Percentiles rank a stretch among this genome's conserved stretches.
Conservation (phyloP, 2,329 filamentous ascomycete species). For the Paecilomyces dactylethromorphus region DNA sequence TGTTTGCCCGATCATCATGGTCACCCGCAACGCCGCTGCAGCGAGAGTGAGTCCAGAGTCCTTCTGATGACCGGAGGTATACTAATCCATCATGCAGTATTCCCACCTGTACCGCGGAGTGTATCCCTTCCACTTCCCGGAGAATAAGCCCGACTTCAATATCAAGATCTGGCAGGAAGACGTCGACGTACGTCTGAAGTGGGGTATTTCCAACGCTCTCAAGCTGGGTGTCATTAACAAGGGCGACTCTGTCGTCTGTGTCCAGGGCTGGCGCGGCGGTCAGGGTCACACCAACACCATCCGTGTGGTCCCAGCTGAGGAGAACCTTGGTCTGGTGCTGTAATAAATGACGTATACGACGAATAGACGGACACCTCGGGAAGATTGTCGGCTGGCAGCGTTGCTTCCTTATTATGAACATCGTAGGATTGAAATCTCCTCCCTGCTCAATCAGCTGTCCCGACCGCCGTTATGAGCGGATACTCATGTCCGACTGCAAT, state of each 20-base stretch:
- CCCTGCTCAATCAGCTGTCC: background rate
- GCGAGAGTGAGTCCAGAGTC: slow-evolving; percentile 53
- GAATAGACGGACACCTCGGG: background rate
- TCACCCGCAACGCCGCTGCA: slow-evolving; percentile 77
- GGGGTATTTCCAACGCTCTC: slow-evolving; percentile 84
- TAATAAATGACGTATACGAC: slow-evolving; percentile 19
- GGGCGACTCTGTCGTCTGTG: slow-evolving; percentile 63
- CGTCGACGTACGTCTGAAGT: slow-evolving; percentile 94
- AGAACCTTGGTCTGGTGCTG: slow-evolving; percentile 32
- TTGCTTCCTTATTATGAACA: background rate
- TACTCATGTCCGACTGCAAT: background rate
- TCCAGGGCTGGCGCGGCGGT: slow-evolving; percentile 62
- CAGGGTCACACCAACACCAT: slow-evolving; percentile 64
- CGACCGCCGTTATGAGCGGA: background rate
- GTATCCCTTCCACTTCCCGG: slow-evolving; percentile 92
- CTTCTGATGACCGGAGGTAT: background rate
- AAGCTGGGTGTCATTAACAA: slow-evolving; percentile 74
- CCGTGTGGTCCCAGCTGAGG: slow-evolving; percentile 44
- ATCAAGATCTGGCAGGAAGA: slow-evolving; percentile 97
- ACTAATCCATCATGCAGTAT: slow-evolving; percentile 46
- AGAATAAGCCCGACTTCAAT: slow-evolving; percentile 90
- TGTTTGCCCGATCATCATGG: slow-evolving; percentile 99
- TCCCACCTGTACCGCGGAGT: slow-evolving; percentile 95
- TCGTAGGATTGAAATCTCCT: background rate
- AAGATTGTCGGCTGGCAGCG: background rate